A percentile compares a stretch with the other conserved stretches of the same genome.
phyloP scores from a whole-genome alignment of 352 stramenopile genomes.

The Pythium oligandrum region DNA sequence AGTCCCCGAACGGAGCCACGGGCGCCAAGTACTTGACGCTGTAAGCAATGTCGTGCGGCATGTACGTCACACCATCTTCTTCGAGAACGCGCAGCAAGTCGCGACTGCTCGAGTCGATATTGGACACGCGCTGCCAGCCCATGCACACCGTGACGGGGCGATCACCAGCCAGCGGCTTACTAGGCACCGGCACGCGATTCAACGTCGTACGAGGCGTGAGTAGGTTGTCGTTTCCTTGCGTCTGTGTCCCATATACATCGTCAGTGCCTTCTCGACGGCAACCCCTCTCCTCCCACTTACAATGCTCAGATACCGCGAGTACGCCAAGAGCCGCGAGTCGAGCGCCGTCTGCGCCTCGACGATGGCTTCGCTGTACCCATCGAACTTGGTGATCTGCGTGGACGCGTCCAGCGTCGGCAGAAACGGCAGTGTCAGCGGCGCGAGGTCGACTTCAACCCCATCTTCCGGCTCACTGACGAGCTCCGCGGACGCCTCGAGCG shows the following conservation, averaged over 20 bases:
- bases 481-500: not conserved
- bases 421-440: constrained; percentile 54
- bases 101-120: constrained; percentile 66
- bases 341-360: constrained; percentile 65
- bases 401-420: constrained; percentile 74
- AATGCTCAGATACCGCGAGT: constrained; percentile 83
- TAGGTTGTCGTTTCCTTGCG: constrained; percentile 46
- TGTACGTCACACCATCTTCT: constrained; percentile 82
- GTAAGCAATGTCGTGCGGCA: constrained; percentile 83
- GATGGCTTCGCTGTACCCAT: constrained; percentile 76
- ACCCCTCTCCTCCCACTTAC: constrained; percentile 14
- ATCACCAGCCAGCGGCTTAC: constrained; percentile 59
- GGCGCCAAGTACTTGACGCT: constrained; percentile 86
- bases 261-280: constrained; percentile 7
- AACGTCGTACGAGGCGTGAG: constrained; percentile 52
- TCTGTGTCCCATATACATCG: constrained; percentile 21
- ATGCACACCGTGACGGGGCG: constrained; percentile 80
- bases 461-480: constrained; percentile 18
- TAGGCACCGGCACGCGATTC: constrained; percentile 51
- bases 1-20: constrained; percentile 79
- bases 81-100: constrained; percentile 74
- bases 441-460: constrained; percentile 44
- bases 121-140: constrained; percentile 78
- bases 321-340: constrained; percentile 50
- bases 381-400: constrained; percentile 81